These are phyloP conservation scores for Tripterygium wilfordii DNA, from an alignment of 177 flowering plant species.

Conservation along the genomic window DNA sequence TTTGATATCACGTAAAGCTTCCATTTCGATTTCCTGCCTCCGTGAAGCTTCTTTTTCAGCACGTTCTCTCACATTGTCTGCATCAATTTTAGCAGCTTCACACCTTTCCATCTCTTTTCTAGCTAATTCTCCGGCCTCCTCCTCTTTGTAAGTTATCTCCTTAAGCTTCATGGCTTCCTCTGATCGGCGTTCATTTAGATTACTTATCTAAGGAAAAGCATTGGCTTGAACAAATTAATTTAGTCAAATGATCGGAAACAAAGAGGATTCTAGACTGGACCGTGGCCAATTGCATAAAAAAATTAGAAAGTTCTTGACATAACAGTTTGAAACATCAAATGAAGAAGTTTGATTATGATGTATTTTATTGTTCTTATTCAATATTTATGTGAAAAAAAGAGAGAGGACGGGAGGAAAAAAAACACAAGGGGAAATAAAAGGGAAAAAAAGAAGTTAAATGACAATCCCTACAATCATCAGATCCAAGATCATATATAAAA, in stretches of 20 bases:
- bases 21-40: conserved; percentile 51
- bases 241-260: neutral
- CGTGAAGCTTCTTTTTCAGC: conserved; percentile 51
- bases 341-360: too few species aligned
- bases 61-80: conserved; percentile 35
- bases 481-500: too few species aligned
- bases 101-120: conserved; percentile 44
- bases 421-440: too few species aligned
- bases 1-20: conserved; percentile 35
- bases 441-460: too few species aligned
- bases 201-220: conserved; percentile 35
- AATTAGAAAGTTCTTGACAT: neutral
- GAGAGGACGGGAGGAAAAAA: too few species aligned
- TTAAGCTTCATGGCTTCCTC: conserved; percentile 53
- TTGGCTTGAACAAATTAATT: neutral
- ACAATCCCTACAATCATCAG: too few species aligned
- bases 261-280: neutral
- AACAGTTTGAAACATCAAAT: neutral
- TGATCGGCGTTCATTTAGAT: conserved; percentile 33
- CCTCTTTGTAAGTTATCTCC: conserved; percentile 44
- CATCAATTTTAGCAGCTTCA: conserved; percentile 57
- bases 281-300: neutral
- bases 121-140: conserved; percentile 49
- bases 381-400: too few species aligned
- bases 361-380: too few species aligned